Evolutionary conservation across 176 grass and related monocot species (phyloP).

Genomic region (Typha latifolia): DNA sequence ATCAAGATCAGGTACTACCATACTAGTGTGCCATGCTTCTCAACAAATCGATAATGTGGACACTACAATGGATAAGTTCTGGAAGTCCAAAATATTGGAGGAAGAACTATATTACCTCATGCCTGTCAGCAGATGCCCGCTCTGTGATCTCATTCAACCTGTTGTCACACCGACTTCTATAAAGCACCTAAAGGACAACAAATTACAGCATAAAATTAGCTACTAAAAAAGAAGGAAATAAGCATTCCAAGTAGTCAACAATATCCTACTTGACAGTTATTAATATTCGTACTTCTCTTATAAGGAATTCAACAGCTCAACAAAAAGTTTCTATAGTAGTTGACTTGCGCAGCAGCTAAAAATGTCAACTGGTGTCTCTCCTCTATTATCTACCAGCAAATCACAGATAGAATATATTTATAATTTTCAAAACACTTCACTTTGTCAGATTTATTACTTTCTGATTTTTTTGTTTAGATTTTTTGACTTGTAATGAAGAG

Average conservation of each 20-base stretch:
- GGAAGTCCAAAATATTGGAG: conserved; percentile 10
- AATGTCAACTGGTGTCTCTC: background rate
- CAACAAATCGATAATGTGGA: no score
- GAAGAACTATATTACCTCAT: conserved; percentile 49
- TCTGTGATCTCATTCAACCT: conserved; percentile 98
- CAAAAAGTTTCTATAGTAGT: background rate
- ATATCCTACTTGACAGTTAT: background rate
- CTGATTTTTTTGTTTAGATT: no score
- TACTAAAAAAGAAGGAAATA: conserved; percentile 13
- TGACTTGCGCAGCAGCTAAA: background rate
- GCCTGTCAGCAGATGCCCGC: conserved; percentile 88
- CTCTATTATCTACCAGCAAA: background rate
- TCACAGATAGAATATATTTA: background rate
- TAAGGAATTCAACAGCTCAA: background rate
- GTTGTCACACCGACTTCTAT: conserved; percentile 97
- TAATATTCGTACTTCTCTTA: background rate
- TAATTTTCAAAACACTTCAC: background rate
- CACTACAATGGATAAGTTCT: background rate
- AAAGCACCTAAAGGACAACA: conserved; percentile 58
- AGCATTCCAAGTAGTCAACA: background rate
- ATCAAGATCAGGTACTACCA: no score
- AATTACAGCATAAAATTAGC: background rate
- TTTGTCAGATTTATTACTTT: background rate
- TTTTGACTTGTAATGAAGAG: no score
- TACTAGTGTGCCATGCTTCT: no score